These are phyloP conservation scores for Herpetomonas muscarum DNA, from an alignment of 208 protist species.

Conservation along the genomic window DNA sequence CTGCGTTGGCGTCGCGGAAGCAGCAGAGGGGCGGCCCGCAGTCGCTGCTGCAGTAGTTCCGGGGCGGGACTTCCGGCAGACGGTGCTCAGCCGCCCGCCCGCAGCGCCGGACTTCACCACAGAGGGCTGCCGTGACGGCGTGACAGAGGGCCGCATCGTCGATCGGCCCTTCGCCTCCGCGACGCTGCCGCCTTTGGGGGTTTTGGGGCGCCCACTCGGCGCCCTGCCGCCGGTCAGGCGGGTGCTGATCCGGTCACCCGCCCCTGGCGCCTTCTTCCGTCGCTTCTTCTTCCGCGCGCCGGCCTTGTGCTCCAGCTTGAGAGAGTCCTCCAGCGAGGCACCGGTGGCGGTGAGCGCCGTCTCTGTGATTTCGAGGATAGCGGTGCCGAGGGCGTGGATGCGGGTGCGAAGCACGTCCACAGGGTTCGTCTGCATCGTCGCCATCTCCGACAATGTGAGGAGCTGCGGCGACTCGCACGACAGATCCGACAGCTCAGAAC, in stretches of 20 bases:
- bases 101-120: too few relatives aligned
- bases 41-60: too few relatives aligned
- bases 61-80: too few relatives aligned
- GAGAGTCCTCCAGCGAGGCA: constrained; percentile 11
- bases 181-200: too few relatives aligned
- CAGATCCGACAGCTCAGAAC: background rate
- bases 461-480: background rate
- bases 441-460: background rate
- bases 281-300: background rate
- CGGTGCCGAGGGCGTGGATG: constrained; percentile 28
- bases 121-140: too few relatives aligned
- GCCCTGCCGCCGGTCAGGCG: too few relatives aligned
- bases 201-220: background rate
- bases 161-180: too few relatives aligned
- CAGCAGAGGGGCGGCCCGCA: too few relatives aligned
- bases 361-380: constrained; percentile 31
- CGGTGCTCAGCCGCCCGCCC: too few relatives aligned
- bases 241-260: background rate
- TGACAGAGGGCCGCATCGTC: too few relatives aligned
- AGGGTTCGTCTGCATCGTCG: background rate
- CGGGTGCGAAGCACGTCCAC: constrained; percentile 33
- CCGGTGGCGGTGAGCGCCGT: constrained; percentile 5
- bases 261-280: background rate
- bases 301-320: constrained; percentile 10
- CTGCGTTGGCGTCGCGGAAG: too few relatives aligned